Base-by-base conservation (phyloP, 2,329 filamentous ascomycete species). In the Talaromyces marneffei region DNA sequence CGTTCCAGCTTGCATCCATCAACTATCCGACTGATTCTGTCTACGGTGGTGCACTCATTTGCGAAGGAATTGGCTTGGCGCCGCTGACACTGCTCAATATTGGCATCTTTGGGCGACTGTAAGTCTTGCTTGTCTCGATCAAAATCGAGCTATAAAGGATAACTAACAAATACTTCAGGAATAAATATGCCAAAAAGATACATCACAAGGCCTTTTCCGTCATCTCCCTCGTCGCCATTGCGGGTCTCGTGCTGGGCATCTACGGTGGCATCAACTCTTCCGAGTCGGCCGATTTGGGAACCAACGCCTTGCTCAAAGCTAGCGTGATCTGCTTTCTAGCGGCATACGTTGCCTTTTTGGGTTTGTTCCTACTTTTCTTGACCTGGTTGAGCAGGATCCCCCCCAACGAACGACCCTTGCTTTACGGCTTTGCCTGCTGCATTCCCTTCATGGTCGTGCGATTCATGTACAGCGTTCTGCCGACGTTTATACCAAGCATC, bases 181-280 rank as follows among this genome's bases (percentile, higher is more conserved):
- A 56, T 33, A 56, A 56, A 56, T 56, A n/a, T 20, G 53, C 25
- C 53, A 56, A 56, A 55, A 56, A 56, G 39, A 44, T 56, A 56
- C 53, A 56, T 25, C 37, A 42, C 35, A 56, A 42, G 3, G 20
- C 16, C 53, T 42, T 56, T 14, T 42, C 53, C 53, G 23, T 56
- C 37, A 56, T 56, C 37, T 56, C 53, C 8, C 23, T 56, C 1
- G 39, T 56, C 53, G 53, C 53, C 35, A 56, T 56, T 16, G 53
- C 35, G 37, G 53, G 53, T 56, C 53, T 56, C 53, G 53, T 56
- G 35, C 23, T 56, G 23, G 53, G 53, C 27, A 56, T 56, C 53
- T 56, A 56, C 37, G 53, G 53, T 6, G 53, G 53, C 25, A 56
- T 56, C 39, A 16, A 56, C 12, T 56, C 53, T 5, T 18, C 23